These are phyloP conservation scores for Ilex paraguariensis DNA, from an alignment of 305 asterid species.

Conservation along the genomic window DNA sequence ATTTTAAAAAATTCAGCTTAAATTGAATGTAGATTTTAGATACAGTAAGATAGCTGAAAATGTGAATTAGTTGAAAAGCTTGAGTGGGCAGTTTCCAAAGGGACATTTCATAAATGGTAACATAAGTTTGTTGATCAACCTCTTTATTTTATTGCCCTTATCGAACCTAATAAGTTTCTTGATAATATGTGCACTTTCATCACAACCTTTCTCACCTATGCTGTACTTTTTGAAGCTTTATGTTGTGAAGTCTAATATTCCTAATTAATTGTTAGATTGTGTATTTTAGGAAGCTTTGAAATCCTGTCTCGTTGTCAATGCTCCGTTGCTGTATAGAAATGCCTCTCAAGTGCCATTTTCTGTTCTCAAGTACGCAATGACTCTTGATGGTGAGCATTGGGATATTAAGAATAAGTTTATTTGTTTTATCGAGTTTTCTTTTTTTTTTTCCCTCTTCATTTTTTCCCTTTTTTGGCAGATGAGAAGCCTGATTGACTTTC, in stretches of 20 bases:
- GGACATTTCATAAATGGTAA: no score
- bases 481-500: neutral
- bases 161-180: no score
- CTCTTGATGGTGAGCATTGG: constrained; percentile 87
- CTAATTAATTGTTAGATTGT: constrained; percentile 10
- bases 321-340: constrained; percentile 94
- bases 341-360: constrained; percentile 89
- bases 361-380: constrained; percentile 93
- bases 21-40: no score
- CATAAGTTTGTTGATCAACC: no score
- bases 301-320: constrained; percentile 86
- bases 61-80: no score
- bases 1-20: no score
- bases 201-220: no score
- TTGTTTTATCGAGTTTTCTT: no score
- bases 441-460: constrained; percentile 2
- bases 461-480: neutral
- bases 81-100: no score
- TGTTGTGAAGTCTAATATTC: neutral
- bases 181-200: no score
- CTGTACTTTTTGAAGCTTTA: neutral
- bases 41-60: no score
- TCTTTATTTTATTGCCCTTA: no score
- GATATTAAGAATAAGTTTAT: constrained; percentile 15
- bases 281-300: constrained; percentile 69